phyloP scores from a whole-genome alignment of 2,329 filamentous ascomycete genomes.

The Magnaporthales sp. region DNA sequence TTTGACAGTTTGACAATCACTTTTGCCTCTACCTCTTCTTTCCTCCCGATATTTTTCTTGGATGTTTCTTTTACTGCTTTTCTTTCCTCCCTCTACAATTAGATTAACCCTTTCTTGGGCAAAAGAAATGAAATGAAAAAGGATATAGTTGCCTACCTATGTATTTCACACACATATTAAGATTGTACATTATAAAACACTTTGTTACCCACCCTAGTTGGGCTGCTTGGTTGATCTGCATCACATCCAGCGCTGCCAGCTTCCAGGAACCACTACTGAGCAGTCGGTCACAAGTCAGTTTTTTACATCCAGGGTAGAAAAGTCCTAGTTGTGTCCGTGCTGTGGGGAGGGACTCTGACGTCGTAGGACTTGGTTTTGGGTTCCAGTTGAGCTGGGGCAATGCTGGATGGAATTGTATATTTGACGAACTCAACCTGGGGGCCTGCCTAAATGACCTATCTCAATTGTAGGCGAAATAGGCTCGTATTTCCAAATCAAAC shows the following conservation, averaged over 20 bases:
- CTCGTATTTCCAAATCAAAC: background rate
- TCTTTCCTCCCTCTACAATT: background rate
- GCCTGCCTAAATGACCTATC: background rate
- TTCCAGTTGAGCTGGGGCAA: slow-evolving; percentile 1
- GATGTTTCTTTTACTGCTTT: background rate
- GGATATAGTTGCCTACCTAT: background rate
- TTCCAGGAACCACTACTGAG: background rate
- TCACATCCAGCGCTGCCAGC: background rate
- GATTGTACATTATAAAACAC: background rate
- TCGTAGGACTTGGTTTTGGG: background rate
- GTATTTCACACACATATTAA: background rate
- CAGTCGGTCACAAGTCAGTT: too few species aligned
- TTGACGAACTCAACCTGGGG: slow-evolving; percentile 1
- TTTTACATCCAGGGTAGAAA: too few species aligned
- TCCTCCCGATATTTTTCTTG: background rate
- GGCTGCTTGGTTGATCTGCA: background rate
- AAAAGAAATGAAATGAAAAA: background rate
- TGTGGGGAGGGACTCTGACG: background rate
- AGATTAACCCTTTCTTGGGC: too few species aligned
- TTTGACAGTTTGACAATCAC: background rate
- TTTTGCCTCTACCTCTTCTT: too few species aligned
- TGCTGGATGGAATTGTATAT: background rate
- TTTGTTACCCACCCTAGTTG: background rate
- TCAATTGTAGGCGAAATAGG: background rate
- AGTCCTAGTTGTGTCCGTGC: too few species aligned